These are phyloP conservation scores for Pestalotiopsis fici DNA, from an alignment of 2,329 filamentous ascomycete species.

Conservation along the genomic window DNA sequence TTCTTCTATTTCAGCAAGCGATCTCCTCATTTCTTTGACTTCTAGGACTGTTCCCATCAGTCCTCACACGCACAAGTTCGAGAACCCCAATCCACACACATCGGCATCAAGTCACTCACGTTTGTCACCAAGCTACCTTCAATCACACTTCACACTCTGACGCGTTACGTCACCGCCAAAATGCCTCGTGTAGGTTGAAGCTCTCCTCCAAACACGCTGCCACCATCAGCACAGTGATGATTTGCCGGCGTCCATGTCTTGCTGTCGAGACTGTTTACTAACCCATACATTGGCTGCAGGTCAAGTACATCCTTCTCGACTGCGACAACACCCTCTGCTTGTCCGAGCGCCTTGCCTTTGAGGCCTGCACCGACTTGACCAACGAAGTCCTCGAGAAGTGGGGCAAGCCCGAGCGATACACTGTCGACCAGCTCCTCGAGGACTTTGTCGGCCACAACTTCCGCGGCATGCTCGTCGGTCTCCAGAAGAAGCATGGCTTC, in stretches of 20 bases:
- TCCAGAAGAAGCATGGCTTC: conserved; percentile 71
- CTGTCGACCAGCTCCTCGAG: conserved; percentile 66
- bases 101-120: neutral
- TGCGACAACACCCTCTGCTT: conserved; percentile 76
- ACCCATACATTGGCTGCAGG: conserved; percentile 36
- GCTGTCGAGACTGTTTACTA: neutral
- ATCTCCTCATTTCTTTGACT: neutral
- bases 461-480: conserved; percentile 70
- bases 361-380: conserved; percentile 73
- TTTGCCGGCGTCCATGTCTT: neutral
- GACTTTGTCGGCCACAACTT: conserved; percentile 81
- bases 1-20: neutral
- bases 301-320: conserved; percentile 63
- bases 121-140: neutral
- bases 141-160: neutral
- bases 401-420: conserved; percentile 63
- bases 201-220: neutral
- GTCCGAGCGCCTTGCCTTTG: conserved; percentile 74
- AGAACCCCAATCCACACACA: neutral
- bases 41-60: neutral
- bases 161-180: conserved; percentile 15
- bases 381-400: conserved; percentile 71
- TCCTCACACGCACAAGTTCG: neutral
- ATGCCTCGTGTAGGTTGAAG: conserved; percentile 33
- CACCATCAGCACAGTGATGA: neutral